phyloP scores from a whole-genome alignment of 352 stramenopile species.

The Pythium aphanidermatum region DNA sequence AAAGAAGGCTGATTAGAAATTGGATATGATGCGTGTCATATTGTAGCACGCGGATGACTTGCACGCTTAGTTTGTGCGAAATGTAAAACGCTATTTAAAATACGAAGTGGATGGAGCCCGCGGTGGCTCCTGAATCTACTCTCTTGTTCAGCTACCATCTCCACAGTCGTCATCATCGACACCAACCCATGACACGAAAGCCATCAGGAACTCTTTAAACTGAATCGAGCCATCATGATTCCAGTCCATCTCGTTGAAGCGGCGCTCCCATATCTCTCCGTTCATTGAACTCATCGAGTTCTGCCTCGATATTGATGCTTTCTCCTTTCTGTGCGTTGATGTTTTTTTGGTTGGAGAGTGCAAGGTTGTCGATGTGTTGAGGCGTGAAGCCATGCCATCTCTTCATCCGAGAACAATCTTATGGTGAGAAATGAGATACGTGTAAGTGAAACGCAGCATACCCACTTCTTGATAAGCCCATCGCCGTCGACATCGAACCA shows the following conservation, averaged over 20 bases:
- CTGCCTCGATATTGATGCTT: constrained; percentile 5
- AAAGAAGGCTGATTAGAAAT: constrained; percentile 1
- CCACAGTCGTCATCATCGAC: constrained; percentile 58
- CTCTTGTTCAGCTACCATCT: neutral
- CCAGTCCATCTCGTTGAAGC: constrained; percentile 87
- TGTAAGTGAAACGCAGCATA: constrained; percentile 1
- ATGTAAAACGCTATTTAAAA: constrained; percentile 31
- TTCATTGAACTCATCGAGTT: constrained; percentile 40
- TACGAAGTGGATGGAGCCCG: constrained; percentile 20
- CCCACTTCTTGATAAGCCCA: constrained; percentile 69
- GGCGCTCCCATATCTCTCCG: constrained; percentile 66
- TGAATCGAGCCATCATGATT: constrained; percentile 81
- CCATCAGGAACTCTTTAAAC: constrained; percentile 88
- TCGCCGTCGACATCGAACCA: constrained; percentile 81
- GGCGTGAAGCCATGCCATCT: constrained; percentile 52
- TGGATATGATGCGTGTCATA: neutral
- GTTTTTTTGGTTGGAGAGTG: constrained; percentile 80
- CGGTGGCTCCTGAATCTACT: neutral
- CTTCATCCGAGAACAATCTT: constrained; percentile 11
- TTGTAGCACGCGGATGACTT: too few species aligned
- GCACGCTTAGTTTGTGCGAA: too few species aligned
- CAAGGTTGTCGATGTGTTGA: constrained; percentile 54
- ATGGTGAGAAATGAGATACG: neutral
- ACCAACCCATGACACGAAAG: constrained; percentile 83
- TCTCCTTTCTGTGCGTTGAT: constrained; percentile 24